Conservation (phyloP, 495 filamentous ascomycete species). For the Clavariopsis aquatica region DNA sequence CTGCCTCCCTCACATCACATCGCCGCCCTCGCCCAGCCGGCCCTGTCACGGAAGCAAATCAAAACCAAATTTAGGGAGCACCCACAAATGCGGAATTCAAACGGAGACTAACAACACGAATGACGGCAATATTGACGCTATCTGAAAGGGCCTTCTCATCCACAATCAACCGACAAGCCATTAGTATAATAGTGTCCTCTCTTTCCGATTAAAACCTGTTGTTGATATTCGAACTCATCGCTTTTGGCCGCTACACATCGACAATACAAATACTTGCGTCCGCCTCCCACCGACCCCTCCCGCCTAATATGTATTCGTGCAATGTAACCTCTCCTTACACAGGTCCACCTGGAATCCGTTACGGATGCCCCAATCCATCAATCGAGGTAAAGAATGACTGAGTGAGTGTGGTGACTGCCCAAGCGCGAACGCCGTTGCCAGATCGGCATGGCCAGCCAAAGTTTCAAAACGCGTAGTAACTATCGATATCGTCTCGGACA, state of each 20-base stretch:
- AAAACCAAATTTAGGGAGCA: slow-evolving; percentile 3
- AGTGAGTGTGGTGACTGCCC: slow-evolving; percentile 14
- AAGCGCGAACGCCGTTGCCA: not conserved
- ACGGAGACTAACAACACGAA: slow-evolving; percentile 21
- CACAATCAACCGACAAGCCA: slow-evolving; percentile 24
- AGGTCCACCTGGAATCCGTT: slow-evolving; percentile 24
- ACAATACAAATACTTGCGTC: slow-evolving; percentile 28
- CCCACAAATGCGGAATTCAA: slow-evolving; percentile 6
- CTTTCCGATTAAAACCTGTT: slow-evolving; percentile 21
- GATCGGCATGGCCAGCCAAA: not conserved
- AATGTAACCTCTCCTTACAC: slow-evolving; percentile 32
- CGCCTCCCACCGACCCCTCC: slow-evolving; percentile 6
- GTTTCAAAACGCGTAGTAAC: slow-evolving; percentile 1
- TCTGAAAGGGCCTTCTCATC: slow-evolving; percentile 14
- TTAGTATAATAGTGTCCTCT: slow-evolving; percentile 30
- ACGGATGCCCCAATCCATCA: slow-evolving; percentile 22
- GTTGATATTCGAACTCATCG: slow-evolving; percentile 16
- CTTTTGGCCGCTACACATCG: slow-evolving; percentile 30
- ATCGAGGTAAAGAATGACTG: slow-evolving; percentile 32
- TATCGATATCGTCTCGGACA: not conserved
- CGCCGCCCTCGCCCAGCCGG: not conserved
- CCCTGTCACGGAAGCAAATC: slow-evolving; percentile 1
- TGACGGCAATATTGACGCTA: slow-evolving; percentile 34
- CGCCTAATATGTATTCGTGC: slow-evolving; percentile 16
- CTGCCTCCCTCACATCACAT: not conserved